Evolutionary conservation across 129 eudicot species (phyloP).

Genomic region (Arctium minus): DNA sequence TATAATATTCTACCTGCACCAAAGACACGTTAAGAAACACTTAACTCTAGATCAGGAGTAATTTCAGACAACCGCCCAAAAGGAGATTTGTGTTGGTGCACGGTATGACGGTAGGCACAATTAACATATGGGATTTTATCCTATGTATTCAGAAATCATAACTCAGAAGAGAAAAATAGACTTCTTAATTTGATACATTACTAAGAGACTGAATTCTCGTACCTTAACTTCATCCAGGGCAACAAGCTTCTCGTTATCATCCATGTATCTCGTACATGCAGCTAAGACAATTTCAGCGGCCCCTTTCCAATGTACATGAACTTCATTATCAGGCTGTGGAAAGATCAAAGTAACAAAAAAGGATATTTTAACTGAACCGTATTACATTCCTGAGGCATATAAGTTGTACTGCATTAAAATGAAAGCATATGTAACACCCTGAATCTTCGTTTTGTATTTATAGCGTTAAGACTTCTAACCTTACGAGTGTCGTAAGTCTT

Average conservation of each 20-base stretch:
- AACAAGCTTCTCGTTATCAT: slow-evolving; percentile 43
- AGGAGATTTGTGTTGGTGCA: no score
- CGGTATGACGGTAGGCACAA: no score
- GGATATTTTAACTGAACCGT: not conserved
- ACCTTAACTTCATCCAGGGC: slow-evolving; percentile 68
- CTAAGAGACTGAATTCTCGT: not conserved
- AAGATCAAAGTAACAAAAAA: not conserved
- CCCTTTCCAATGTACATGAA: slow-evolving; percentile 94
- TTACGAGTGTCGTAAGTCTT: no score
- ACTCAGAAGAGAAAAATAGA: not conserved
- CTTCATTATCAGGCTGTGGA: slow-evolving; percentile 50
- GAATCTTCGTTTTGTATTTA: no score
- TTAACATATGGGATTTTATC: no score
- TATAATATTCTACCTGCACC: slow-evolving; percentile 51
- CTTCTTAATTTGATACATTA: not conserved
- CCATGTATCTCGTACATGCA: slow-evolving; percentile 68
- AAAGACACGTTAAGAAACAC: not conserved
- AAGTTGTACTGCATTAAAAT: not conserved
- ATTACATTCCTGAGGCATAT: not conserved
- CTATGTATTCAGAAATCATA: not conserved
- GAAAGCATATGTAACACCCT: no score
- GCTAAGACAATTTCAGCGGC: slow-evolving; percentile 92
- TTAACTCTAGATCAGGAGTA: not conserved
- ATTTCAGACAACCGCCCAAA: no score
- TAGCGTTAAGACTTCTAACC: no score